phyloP scores from a whole-genome alignment of 2,329 filamentous ascomycete species.

The Xylariaceae sp. region DNA sequence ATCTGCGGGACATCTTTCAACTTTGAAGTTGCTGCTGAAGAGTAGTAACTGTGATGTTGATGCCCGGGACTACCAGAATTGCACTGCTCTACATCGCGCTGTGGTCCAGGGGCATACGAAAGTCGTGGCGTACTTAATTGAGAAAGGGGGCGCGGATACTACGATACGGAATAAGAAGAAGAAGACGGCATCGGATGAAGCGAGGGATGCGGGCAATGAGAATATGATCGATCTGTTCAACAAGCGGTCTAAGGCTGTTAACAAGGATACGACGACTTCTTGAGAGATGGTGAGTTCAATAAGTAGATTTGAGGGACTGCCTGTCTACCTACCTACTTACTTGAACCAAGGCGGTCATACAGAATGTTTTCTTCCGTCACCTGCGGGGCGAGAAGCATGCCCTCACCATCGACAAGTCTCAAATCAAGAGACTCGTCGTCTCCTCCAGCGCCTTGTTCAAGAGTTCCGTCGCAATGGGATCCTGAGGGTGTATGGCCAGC shows the following conservation, averaged over 20 bases:
- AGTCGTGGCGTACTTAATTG: constrained; percentile 3
- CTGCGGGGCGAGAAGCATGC: no score
- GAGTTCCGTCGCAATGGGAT: constrained; percentile 75
- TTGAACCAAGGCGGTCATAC: no score
- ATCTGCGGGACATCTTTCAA: constrained; percentile 3
- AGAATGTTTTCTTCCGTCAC: no score
- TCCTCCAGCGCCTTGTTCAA: constrained; percentile 68
- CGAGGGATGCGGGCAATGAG: background rate
- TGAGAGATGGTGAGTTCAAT: no score
- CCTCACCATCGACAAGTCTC: no score
- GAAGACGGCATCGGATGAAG: constrained; percentile 7
- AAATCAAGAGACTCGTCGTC: constrained; percentile 40
- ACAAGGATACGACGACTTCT: no score
- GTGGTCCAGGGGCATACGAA: constrained; percentile 2
- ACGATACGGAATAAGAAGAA: constrained; percentile 2
- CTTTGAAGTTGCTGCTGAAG: background rate
- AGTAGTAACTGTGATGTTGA: constrained; percentile 1
- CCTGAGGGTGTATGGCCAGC: constrained; percentile 72
- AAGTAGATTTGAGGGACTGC: no score
- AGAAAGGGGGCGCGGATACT: constrained; percentile 1
- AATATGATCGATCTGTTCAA: constrained; percentile 1
- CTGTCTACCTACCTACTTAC: no score
- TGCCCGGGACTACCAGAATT: constrained; percentile 1
- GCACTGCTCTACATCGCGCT: constrained; percentile 6
- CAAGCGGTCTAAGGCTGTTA: no score